Evolutionary conservation across 148 eudicot genomes (phyloP).

Genomic region (Vaccinium macrocarpon): DNA sequence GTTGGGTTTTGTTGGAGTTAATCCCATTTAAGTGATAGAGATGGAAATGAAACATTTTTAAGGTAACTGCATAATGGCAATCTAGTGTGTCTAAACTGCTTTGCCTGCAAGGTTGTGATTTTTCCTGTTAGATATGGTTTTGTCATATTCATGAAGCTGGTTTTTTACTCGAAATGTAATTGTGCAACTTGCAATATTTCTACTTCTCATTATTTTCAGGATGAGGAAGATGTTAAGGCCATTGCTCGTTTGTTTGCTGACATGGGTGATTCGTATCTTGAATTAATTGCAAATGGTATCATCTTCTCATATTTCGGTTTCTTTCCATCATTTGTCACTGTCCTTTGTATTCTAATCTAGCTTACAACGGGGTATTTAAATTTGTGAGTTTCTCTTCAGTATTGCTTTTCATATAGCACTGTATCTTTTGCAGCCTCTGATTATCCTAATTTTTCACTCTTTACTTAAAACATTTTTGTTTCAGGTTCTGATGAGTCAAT

Average conservation of each 20-base stretch:
- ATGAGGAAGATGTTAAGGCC: constrained; percentile 97
- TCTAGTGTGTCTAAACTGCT: background rate
- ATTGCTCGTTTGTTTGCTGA: constrained; percentile 98
- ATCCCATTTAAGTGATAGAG: background rate
- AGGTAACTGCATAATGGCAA: background rate
- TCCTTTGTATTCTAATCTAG: constrained; percentile 11
- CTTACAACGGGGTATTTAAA: background rate
- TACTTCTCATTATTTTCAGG: constrained; percentile 44
- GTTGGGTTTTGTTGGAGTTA: background rate
- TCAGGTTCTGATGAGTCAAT: constrained; percentile 92
- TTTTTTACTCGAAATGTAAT: background rate
- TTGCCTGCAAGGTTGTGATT: background rate
- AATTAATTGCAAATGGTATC: constrained; percentile 89
- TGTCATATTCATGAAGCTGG: background rate
- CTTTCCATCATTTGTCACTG: background rate
- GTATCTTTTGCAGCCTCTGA: constrained; percentile 11
- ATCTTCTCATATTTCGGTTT: constrained; percentile 1
- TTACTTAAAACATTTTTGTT: constrained; percentile 16
- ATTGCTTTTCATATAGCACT: background rate
- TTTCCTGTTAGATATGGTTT: background rate
- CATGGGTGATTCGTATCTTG: constrained; percentile 97
- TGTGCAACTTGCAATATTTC: background rate
- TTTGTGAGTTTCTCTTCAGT: background rate
- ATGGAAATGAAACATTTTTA: background rate
- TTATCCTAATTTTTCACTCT: background rate